These are phyloP conservation scores for Salvia miltiorrhiza DNA, from an alignment of 257 asterid species.

Conservation along the genomic window DNA sequence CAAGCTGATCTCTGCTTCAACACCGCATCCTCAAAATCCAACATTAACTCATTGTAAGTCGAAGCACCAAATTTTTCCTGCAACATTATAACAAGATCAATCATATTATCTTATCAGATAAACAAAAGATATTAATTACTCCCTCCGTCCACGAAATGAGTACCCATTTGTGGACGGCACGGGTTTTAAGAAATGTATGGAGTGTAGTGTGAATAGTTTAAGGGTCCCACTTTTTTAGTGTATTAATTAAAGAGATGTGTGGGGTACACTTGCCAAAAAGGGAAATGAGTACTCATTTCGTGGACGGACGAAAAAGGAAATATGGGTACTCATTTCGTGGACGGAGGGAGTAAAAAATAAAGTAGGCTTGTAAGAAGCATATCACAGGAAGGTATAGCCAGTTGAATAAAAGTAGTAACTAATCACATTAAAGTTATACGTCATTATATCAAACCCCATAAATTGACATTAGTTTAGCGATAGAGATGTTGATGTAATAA, in stretches of 20 bases:
- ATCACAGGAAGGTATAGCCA: constrained; percentile 7
- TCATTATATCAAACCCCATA: background rate
- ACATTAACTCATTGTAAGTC: constrained; percentile 75
- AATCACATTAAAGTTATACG: constrained; percentile 2
- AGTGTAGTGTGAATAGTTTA: too few relatives aligned
- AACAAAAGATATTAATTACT: too few relatives aligned
- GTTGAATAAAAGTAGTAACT: background rate
- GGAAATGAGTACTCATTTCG: too few relatives aligned
- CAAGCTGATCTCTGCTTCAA: constrained; percentile 54
- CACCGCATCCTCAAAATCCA: constrained; percentile 84
- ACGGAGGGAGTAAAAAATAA: too few relatives aligned
- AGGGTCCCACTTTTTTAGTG: too few relatives aligned
- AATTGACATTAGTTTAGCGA: constrained; percentile 5
- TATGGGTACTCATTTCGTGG: too few relatives aligned
- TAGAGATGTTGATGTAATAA: background rate
- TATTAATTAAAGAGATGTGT: too few relatives aligned
- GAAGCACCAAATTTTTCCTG: constrained; percentile 56
- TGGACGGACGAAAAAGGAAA: too few relatives aligned
- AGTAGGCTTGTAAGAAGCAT: constrained; percentile 8
- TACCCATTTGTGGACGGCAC: too few relatives aligned
- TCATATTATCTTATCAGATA: background rate
- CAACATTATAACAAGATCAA: constrained; percentile 20
- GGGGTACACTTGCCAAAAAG: too few relatives aligned
- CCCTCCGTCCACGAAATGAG: too few relatives aligned
- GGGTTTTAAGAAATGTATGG: too few relatives aligned